Evolutionary conservation across 1,284 basidiomycete species (phyloP).

Genomic region (Apiotrichum sp.): DNA sequence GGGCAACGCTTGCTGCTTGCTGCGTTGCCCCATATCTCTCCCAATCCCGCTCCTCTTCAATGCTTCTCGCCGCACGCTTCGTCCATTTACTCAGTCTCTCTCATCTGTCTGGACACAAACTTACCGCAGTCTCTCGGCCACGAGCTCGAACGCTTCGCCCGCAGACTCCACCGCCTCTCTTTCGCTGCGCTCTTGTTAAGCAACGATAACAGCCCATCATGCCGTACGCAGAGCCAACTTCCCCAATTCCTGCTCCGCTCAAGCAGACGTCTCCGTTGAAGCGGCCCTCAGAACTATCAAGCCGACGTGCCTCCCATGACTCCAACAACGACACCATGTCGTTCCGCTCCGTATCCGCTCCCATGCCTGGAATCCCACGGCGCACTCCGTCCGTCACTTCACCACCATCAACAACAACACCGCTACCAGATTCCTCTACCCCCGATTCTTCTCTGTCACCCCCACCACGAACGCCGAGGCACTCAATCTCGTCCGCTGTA

Average conservation of each 20-base stretch:
- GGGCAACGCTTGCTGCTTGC: too few relatives aligned
- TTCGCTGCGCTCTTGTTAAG: neutral
- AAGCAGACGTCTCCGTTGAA: constrained; percentile 15
- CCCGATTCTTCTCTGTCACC: neutral
- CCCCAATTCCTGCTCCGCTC: constrained; percentile 28
- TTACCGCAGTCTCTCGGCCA: neutral
- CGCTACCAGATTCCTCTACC: neutral
- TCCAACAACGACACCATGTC: neutral
- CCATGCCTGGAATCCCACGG: constrained; percentile 40
- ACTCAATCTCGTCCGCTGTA: neutral
- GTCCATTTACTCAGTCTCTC: too few relatives aligned
- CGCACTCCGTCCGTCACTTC: constrained; percentile 22
- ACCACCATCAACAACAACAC: neutral
- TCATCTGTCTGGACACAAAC: too few relatives aligned
- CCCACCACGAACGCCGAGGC: neutral
- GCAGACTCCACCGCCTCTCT: neutral
- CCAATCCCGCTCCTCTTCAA: too few relatives aligned
- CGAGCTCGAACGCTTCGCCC: neutral
- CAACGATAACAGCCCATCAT: constrained; percentile 18
- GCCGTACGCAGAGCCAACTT: constrained; percentile 44
- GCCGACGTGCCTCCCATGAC: neutral
- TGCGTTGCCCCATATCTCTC: too few relatives aligned
- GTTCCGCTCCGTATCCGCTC: constrained; percentile 14
- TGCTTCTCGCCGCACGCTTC: too few relatives aligned
- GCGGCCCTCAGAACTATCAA: neutral